Conservation (phyloP, 495 filamentous ascomycete genomes). For the Tuber melanosporum region DNA sequence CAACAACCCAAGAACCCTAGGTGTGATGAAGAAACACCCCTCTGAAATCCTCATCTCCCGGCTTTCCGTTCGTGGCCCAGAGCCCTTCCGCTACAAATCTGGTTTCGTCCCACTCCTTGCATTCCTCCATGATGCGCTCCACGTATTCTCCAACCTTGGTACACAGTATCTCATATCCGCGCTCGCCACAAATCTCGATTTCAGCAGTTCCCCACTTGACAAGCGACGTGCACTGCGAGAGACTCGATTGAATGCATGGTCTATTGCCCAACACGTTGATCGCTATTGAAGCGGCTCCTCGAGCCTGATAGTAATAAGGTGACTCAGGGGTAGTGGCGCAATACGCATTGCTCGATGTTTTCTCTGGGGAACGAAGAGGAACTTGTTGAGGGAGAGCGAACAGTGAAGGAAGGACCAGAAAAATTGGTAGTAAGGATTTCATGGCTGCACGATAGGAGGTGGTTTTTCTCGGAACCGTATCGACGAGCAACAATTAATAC, state of each 20-base stretch:
- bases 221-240: background rate
- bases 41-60: conserved; percentile 1
- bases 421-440: background rate
- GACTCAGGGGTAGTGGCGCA: background rate
- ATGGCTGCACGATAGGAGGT: background rate
- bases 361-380: background rate
- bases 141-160: background rate
- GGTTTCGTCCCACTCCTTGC: background rate
- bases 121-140: background rate
- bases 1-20: background rate
- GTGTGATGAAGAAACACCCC: background rate
- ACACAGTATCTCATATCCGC: background rate
- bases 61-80: background rate
- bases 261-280: background rate
- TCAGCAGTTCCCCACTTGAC: background rate
- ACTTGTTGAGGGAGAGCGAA: background rate
- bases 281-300: background rate
- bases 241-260: background rate
- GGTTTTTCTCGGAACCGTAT: background rate
- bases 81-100: background rate
- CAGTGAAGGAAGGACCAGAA: background rate
- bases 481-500: background rate
- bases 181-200: background rate
- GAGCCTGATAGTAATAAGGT: background rate
- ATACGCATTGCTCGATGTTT: background rate